phyloP scores from a whole-genome alignment of 345 rosid genomes.

The Brassica incana region DNA sequence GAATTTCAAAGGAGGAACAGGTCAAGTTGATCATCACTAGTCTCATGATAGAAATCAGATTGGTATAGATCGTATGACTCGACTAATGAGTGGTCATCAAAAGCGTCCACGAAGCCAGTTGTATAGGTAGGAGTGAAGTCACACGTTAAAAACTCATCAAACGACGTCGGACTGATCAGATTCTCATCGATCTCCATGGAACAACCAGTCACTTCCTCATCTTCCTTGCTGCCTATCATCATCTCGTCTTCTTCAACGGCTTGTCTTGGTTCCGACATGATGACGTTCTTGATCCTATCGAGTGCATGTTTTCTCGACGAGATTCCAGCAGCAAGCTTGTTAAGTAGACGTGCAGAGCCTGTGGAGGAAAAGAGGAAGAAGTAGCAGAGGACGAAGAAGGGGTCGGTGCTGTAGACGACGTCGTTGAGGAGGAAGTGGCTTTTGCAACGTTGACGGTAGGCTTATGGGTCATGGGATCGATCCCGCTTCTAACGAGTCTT shows the following conservation, averaged over 20 bases:
- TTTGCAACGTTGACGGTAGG: background rate
- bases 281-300: constrained; percentile 27
- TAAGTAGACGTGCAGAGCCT: constrained; percentile 25
- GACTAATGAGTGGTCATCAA: background rate
- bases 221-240: constrained; percentile 1
- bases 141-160: background rate
- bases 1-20: constrained; percentile 8
- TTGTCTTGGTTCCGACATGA: constrained; percentile 24
- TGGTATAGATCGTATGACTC: background rate
- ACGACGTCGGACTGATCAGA: background rate
- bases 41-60: constrained; percentile 13
- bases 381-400: constrained; percentile 4
- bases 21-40: constrained; percentile 20
- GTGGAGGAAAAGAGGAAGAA: background rate
- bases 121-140: background rate
- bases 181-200: constrained; percentile 31
- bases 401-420: constrained; percentile 18
- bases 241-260: constrained; percentile 7
- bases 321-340: constrained; percentile 35
- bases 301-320: constrained; percentile 16
- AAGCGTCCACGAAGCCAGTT: constrained; percentile 14
- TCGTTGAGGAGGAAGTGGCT: constrained; percentile 12
- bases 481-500: constrained; percentile 29
- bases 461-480: constrained; percentile 36
- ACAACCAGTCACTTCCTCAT: constrained; percentile 10